Evolutionary conservation across 2,329 filamentous ascomycete genomes (phyloP), one percentile per base, ranked within the genome.

Genomic region (Nothophoma quercina): DNA sequence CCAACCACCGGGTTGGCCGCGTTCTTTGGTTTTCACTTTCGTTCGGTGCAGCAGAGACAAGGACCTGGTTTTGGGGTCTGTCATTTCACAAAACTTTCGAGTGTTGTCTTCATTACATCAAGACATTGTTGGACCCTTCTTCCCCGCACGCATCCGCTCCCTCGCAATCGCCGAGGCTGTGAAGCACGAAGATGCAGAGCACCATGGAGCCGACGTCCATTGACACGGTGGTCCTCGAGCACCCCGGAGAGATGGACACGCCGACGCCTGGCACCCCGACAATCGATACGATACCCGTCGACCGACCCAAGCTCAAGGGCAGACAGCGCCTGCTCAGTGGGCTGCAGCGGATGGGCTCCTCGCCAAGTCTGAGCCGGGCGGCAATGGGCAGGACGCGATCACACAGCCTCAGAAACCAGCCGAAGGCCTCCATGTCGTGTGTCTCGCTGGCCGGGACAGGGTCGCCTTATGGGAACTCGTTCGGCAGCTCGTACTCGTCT

Each of bases 281-380:
- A 10, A 64, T 48, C 26, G 69, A 72, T 22, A 60, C 69, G 23
- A 68, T 69, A 8, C 62, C 60, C 9, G 68, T 69, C 43, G 64
- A 69, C 23, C 61, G 55, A 43, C 79, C 78, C 21, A 91, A 88
- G 74, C 79, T 84, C 50, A 91, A 87, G 71, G 83, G 85, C 45
- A 85, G 89, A 38, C 85, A 87, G 64, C 85, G 87, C 53, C 75
- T 96, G 26, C 78, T 96, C 15, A 86, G 87, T 58, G 85, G 87
- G 25, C 81, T 96, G 40, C 88, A 93, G 57, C 87, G 90, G 51
- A 93, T 96, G 67, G 88, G 90, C 9, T 96, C 91, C 0, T 91
- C 88, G 6, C 87, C 89, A 1, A 89, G 89, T 12, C 77, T 96
- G 41, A 89, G 88, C 13, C 77, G 96, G 42, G 80, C 83, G 32